Percentiles rank a stretch among this genome's conserved stretches.
Evolutionary conservation across 75 land plant genomes (phyloP).

Genomic region (Cunninghamia lanceolata): DNA sequence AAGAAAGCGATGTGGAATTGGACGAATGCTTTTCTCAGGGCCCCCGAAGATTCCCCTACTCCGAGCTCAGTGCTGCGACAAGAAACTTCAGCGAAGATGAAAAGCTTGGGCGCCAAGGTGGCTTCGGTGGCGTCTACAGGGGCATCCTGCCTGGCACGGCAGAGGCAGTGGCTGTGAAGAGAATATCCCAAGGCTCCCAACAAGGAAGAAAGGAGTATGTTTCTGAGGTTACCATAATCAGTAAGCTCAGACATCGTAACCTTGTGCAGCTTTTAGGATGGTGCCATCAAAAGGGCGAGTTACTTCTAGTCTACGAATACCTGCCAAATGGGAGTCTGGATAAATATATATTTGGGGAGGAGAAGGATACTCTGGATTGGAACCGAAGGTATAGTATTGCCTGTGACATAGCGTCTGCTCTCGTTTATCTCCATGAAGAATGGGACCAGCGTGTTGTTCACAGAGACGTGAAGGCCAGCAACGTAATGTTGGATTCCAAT

Average conservation of each 20-base stretch:
- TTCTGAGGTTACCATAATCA: slow-evolving; percentile 12
- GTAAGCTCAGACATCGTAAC: slow-evolving; percentile 11
- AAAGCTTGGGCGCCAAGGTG: neutral
- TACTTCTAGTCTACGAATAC: slow-evolving; percentile 18
- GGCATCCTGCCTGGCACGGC: neutral
- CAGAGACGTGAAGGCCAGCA: slow-evolving; percentile 27
- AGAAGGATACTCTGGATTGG: slow-evolving; percentile 5
- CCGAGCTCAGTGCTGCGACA: neutral
- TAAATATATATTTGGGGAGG: neutral
- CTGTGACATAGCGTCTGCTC: slow-evolving; percentile 15
- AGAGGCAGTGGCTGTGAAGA: slow-evolving; percentile 16
- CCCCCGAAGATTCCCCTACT: neutral
- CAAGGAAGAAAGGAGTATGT: slow-evolving; percentile 10
- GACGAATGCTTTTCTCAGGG: neutral
- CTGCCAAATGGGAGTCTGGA: slow-evolving; percentile 23
- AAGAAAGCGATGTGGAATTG: slow-evolving; percentile 14
- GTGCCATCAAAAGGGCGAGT: slow-evolving; percentile 8
- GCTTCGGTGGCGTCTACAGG: slow-evolving; percentile 8
- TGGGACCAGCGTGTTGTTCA: slow-evolving; percentile 14
- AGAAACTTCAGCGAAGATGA: neutral
- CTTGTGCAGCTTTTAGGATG: slow-evolving; percentile 18
- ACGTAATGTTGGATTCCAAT: slow-evolving; percentile 19
- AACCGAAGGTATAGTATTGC: neutral
- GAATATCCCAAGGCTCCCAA: neutral
- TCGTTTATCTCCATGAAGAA: slow-evolving; percentile 25